phyloP scores from a whole-genome alignment of 495 filamentous ascomycete genomes.

The Penicillium atrosanguineum region DNA sequence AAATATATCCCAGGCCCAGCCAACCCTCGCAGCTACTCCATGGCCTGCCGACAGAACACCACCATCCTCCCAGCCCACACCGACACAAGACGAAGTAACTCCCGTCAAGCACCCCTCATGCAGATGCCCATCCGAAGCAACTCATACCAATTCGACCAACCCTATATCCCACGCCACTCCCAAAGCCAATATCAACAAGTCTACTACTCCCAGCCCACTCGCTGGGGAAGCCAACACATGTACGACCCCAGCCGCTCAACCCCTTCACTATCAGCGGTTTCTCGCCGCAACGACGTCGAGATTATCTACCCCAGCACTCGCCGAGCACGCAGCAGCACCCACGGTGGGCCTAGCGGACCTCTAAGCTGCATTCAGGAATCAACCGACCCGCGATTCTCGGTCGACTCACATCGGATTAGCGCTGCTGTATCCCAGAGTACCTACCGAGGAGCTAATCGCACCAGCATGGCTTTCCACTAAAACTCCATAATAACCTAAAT shows the following conservation, averaged over 20 bases:
- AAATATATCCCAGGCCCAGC: constrained; percentile 18
- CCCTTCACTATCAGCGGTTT: constrained; percentile 5
- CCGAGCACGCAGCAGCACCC: constrained; percentile 37
- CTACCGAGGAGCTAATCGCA: constrained; percentile 37
- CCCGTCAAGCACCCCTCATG: constrained; percentile 4
- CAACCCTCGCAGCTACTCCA: constrained; percentile 16
- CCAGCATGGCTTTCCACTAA: constrained; percentile 29
- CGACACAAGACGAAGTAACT: constrained; percentile 9
- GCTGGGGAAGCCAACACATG: constrained; percentile 16
- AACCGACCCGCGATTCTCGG: constrained; percentile 18
- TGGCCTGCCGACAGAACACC: constrained; percentile 15
- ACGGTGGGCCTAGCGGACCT: constrained; percentile 23
- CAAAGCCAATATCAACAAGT: constrained; percentile 30
- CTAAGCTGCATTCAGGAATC: constrained; percentile 39
- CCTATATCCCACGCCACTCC: constrained; percentile 25
- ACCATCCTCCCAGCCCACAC: constrained; percentile 1
- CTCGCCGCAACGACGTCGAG: constrained; percentile 34
- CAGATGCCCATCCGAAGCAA: constrained; percentile 17
- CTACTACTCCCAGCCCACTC: constrained; percentile 19
- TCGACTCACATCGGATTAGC: constrained; percentile 18
- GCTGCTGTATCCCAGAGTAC: constrained; percentile 17
- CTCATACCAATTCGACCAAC: constrained; percentile 30
- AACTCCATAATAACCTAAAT: neutral
- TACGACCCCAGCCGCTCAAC: constrained; percentile 23
- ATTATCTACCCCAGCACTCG: constrained; percentile 38